Evolutionary conservation across 1,284 basidiomycete genomes (phyloP).

Genomic region (Kwoniella shivajii): DNA sequence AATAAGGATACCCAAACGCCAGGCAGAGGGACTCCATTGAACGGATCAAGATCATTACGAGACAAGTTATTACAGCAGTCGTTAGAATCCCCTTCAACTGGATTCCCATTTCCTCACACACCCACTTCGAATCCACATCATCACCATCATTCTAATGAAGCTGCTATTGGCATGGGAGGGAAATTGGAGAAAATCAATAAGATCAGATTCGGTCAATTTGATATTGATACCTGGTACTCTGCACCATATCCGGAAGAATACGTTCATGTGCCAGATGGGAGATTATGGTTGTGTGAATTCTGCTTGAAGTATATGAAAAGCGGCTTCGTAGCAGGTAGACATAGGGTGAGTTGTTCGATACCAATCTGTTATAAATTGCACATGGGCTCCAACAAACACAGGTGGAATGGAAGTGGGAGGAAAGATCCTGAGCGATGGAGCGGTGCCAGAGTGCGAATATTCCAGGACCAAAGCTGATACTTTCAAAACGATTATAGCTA

Average conservation of each 20-base stretch:
- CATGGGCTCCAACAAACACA: background rate
- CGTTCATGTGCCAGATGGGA: slow-evolving; percentile 85
- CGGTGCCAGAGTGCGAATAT: background rate
- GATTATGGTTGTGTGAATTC: slow-evolving; percentile 96
- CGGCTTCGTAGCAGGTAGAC: slow-evolving; percentile 80
- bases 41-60: slow-evolving; percentile 31
- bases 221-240: slow-evolving; percentile 98
- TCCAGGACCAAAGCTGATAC: slow-evolving; percentile 3
- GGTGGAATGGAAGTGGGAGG: no score
- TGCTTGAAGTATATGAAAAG: slow-evolving; percentile 99
- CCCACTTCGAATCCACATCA: slow-evolving; percentile 3
- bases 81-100: slow-evolving; percentile 11
- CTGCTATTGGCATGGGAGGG: background rate
- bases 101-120: slow-evolving; percentile 19
- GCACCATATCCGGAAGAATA: slow-evolving; percentile 99
- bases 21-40: slow-evolving; percentile 13
- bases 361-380: background rate
- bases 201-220: slow-evolving; percentile 90
- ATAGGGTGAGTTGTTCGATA: slow-evolving; percentile 66
- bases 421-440: no score
- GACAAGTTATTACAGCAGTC: slow-evolving; percentile 45
- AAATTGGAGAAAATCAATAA: slow-evolving; percentile 63
- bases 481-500: slow-evolving; percentile 59
- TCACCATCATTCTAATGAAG: slow-evolving; percentile 1
- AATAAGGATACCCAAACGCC: slow-evolving; percentile 13